These are phyloP conservation scores for Fraxinus paxiana DNA, from an alignment of 305 asterid genomes.

Conservation along the genomic window DNA sequence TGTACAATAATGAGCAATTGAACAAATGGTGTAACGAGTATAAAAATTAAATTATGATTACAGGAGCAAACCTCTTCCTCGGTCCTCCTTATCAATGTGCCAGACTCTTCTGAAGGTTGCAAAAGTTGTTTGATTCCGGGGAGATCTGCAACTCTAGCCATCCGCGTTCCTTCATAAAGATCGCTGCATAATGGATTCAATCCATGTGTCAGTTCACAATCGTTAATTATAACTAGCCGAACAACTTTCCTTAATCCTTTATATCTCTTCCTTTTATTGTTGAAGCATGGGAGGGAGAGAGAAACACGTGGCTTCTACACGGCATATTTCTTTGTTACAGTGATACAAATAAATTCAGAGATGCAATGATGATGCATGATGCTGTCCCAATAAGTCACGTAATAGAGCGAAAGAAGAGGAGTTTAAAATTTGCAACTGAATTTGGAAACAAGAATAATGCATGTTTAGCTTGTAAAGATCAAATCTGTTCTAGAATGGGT, in stretches of 20 bases:
- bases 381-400: not conserved
- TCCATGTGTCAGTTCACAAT: not conserved
- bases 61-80: constrained; percentile 62
- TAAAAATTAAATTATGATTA: constrained; percentile 7
- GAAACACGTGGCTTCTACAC: not conserved
- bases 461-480: not conserved
- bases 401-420: not conserved
- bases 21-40: constrained; percentile 3
- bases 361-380: not conserved
- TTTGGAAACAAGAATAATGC: not conserved
- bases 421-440: not conserved
- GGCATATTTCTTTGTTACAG: not conserved
- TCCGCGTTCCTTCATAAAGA: constrained; percentile 88
- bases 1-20: constrained; percentile 2
- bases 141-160: constrained; percentile 65
- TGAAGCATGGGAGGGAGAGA: not conserved
- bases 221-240: not conserved
- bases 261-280: not conserved
- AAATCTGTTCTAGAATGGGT: not conserved
- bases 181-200: constrained; percentile 51
- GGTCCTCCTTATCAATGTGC: constrained; percentile 73
- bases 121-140: constrained; percentile 64
- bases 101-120: constrained; percentile 79
- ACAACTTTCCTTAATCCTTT: not conserved
- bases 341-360: not conserved